Percentiles rank a stretch among this genome's conserved stretches.
Conservation (phyloP, 306 rosid genomes). For the Notholithocarpus densiflorus region DNA sequence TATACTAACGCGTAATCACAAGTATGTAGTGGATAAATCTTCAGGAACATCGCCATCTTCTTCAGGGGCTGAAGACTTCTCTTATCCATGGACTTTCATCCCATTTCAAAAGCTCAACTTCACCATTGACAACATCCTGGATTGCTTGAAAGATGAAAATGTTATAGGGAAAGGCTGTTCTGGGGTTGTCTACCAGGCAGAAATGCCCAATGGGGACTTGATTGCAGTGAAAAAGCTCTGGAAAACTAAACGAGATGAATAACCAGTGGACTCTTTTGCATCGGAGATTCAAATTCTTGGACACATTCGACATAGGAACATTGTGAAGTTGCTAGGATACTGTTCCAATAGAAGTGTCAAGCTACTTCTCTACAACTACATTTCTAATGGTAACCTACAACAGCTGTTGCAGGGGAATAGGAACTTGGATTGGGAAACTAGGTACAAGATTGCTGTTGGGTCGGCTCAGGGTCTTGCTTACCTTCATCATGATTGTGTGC, state of each 20-base stretch:
- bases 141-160: slow-evolving; percentile 87
- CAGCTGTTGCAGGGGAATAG: slow-evolving; percentile 80
- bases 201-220: slow-evolving; percentile 71
- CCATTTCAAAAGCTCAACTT: slow-evolving; percentile 91
- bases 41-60: slow-evolving; percentile 35
- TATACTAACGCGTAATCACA: slow-evolving; percentile 49
- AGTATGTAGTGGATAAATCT: slow-evolving; percentile 51
- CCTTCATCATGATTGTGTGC: slow-evolving; percentile 96
- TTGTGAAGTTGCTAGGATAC: slow-evolving; percentile 84
- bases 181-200: slow-evolving; percentile 81
- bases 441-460: slow-evolving; percentile 96
- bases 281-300: slow-evolving; percentile 98
- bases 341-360: slow-evolving; percentile 89
- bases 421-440: slow-evolving; percentile 87
- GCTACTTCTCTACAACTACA: slow-evolving; percentile 88
- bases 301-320: slow-evolving; percentile 91
- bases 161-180: slow-evolving; percentile 92
- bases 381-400: slow-evolving; percentile 87
- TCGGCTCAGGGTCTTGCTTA: slow-evolving; percentile 92
- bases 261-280: slow-evolving; percentile 75
- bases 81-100: slow-evolving; percentile 97
- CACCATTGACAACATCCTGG: slow-evolving; percentile 73
- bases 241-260: slow-evolving; percentile 88
- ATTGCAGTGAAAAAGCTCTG: slow-evolving; percentile 95
- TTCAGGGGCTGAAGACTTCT: slow-evolving; percentile 86